Percentiles rank a stretch among this genome's conserved stretches.
These are phyloP conservation scores for Psilocybe subaeruginosa DNA, from an alignment of 768 basidiomycete species.

Conservation along the genomic window DNA sequence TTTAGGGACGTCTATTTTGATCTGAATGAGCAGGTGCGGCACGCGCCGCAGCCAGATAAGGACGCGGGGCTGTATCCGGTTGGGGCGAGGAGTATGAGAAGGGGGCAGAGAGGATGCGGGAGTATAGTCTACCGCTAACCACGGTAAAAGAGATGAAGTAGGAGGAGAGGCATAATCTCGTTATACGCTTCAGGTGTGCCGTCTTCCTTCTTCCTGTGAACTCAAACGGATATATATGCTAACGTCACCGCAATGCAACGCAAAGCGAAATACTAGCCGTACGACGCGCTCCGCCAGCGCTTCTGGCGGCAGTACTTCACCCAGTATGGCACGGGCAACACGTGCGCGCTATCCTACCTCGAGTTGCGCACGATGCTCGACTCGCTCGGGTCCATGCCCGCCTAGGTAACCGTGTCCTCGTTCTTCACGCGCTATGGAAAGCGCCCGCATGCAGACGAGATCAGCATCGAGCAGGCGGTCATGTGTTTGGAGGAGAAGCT, in stretches of 20 bases:
- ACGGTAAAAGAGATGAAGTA: too few relatives aligned
- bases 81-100: constrained; percentile 60
- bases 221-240: not conserved
- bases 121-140: too few relatives aligned
- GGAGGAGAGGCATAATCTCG: constrained; percentile 43
- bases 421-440: constrained; percentile 82
- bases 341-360: constrained; percentile 18
- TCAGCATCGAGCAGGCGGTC: constrained; percentile 82
- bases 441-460: constrained; percentile 63
- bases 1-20: constrained; percentile 81
- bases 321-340: constrained; percentile 91
- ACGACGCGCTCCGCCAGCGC: constrained; percentile 84
- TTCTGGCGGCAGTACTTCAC: constrained; percentile 91
- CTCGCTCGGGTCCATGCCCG: constrained; percentile 93
- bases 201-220: not conserved
- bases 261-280: constrained; percentile 95
- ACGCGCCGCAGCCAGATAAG: constrained; percentile 67
- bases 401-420: constrained; percentile 70
- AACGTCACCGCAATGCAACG: not conserved
- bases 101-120: constrained; percentile 74
- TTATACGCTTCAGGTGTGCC: constrained; percentile 64
- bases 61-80: constrained; percentile 59
- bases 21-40: constrained; percentile 67
- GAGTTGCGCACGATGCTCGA: constrained; percentile 78
- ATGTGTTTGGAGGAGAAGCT: constrained; percentile 86